Evolutionary conservation across 805 yeast genomes (phyloP).

Genomic region (Yamadazyma ubonensis): DNA sequence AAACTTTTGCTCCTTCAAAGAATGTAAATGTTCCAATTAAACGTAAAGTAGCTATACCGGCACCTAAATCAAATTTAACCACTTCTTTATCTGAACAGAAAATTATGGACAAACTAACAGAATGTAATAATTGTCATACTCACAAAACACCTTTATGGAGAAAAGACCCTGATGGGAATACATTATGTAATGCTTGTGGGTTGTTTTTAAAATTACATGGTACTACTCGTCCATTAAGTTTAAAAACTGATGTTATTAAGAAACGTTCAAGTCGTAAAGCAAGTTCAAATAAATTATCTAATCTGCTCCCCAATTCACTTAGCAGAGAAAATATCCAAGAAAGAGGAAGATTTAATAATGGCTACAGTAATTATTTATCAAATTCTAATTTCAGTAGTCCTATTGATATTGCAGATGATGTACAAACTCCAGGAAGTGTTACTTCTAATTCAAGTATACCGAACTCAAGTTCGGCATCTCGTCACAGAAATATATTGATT

Average conservation of each 20-base stretch:
- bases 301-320: slow-evolving; percentile 12
- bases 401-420: slow-evolving; percentile 8
- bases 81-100: slow-evolving; percentile 18
- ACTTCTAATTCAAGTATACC: slow-evolving; percentile 5
- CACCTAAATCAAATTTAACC: slow-evolving; percentile 22
- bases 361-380: background rate
- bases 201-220: slow-evolving; percentile 60
- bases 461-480: slow-evolving; percentile 10
- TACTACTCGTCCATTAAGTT: slow-evolving; percentile 56
- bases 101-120: slow-evolving; percentile 23
- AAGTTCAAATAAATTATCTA: slow-evolving; percentile 9
- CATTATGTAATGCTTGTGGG: slow-evolving; percentile 66
- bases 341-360: slow-evolving; percentile 2
- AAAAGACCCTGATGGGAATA: slow-evolving; percentile 56
- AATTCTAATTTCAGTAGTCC: slow-evolving; percentile 11
- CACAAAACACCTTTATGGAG: slow-evolving; percentile 64
- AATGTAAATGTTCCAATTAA: slow-evolving; percentile 1
- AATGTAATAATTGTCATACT: slow-evolving; percentile 59
- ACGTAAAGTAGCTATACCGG: slow-evolving; percentile 2
- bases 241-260: slow-evolving; percentile 57
- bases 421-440: slow-evolving; percentile 9
- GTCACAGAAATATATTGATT: slow-evolving; percentile 40
- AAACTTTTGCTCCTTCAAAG: slow-evolving; percentile 3
- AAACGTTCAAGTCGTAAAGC: slow-evolving; percentile 49
- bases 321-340: background rate